These are phyloP conservation scores for Ophiostoma pallidulum DNA, from an alignment of 2,329 filamentous ascomycete genomes.

Conservation along the genomic window DNA sequence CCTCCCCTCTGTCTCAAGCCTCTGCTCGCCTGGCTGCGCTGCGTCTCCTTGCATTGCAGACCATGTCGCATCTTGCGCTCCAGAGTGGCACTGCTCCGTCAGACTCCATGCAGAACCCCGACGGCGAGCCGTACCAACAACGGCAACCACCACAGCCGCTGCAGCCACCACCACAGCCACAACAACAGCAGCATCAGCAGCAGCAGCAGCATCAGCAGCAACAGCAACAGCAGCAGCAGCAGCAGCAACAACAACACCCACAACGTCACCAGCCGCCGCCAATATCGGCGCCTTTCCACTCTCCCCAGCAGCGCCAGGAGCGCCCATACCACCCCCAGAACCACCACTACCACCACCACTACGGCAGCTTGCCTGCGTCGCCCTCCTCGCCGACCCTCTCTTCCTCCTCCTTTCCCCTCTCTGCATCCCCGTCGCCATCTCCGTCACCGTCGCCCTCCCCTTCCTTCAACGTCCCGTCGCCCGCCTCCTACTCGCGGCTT, in stretches of 20 bases:
- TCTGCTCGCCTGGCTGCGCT: not conserved
- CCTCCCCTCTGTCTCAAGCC: not conserved
- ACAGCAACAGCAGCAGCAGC: not conserved
- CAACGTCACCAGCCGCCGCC: not conserved
- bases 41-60: constrained; percentile 29
- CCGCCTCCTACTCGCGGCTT: constrained; percentile 9
- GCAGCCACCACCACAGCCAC: too few relatives aligned
- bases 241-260: not conserved
- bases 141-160: not conserved
- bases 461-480: constrained; percentile 4
- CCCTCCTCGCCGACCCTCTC: constrained; percentile 16
- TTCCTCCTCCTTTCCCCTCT: constrained; percentile 1
- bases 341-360: constrained; percentile 3
- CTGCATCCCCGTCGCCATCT: constrained; percentile 1
- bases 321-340: constrained; percentile 4
- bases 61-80: constrained; percentile 45
- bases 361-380: constrained; percentile 13
- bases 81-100: constrained; percentile 31
- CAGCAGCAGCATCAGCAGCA: not conserved
- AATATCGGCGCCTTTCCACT: not conserved
- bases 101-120: constrained; percentile 4
- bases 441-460: constrained; percentile 4
- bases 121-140: not conserved
- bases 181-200: not conserved
- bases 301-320: not conserved